phyloP scores from a whole-genome alignment of 1,284 basidiomycete species.

The Cutaneotrichosporon dermatis region DNA sequence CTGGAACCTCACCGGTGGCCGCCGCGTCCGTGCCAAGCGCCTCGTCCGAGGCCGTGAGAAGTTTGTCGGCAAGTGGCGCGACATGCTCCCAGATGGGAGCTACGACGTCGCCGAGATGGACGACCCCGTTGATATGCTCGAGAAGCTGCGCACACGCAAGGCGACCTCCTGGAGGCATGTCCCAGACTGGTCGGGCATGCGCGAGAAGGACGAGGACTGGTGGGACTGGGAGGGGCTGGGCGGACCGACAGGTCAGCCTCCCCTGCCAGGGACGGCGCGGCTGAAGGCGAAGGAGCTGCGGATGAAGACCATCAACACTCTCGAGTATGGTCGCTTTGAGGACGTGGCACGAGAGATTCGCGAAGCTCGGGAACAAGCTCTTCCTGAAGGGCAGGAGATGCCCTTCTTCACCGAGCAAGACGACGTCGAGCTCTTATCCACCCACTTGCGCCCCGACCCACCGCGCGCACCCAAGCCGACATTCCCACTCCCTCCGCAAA shows the following conservation, averaged over 20 bases:
- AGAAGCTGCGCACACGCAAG: constrained; percentile 8
- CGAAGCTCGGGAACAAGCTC: background rate
- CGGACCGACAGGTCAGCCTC: constrained; percentile 34
- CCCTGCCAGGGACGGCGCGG: constrained; percentile 17
- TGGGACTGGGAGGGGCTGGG: constrained; percentile 40
- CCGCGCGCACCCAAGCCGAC: background rate
- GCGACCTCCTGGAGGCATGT: constrained; percentile 13
- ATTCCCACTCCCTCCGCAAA: constrained; percentile 9
- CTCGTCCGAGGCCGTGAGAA: constrained; percentile 42
- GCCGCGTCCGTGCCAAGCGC: constrained; percentile 37
- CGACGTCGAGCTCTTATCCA: constrained; percentile 24
- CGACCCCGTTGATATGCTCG: constrained; percentile 33
- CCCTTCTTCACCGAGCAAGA: constrained; percentile 8
- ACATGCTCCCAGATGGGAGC: constrained; percentile 41
- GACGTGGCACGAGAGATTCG: constrained; percentile 23
- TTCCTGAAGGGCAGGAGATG: background rate
- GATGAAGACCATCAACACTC: constrained; percentile 21
- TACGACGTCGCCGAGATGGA: constrained; percentile 46
- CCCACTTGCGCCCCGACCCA: constrained; percentile 29
- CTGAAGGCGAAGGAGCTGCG: constrained; percentile 20
- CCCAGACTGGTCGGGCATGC: constrained; percentile 38
- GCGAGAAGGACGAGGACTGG: constrained; percentile 28
- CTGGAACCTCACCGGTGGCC: constrained; percentile 46
- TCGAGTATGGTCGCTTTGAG: constrained; percentile 36
- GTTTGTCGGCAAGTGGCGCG: constrained; percentile 46